Percentiles rank a stretch among this genome's conserved stretches.
Conservation (phyloP, 192 early-diverging fungal species). For the Coemansia sp. region DNA sequence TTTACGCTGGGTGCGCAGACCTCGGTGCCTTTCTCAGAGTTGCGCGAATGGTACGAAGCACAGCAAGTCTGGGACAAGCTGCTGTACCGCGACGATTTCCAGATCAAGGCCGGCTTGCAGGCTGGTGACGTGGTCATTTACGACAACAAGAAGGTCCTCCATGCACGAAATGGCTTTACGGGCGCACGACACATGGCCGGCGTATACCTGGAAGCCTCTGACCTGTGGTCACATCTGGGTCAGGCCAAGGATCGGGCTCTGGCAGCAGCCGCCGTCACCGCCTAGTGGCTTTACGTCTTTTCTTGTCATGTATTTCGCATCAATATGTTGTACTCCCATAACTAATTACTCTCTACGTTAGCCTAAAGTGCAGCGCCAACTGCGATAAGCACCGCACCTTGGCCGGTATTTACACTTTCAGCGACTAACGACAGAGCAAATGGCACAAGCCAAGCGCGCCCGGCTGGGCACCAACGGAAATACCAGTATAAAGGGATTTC, state of each 20-base stretch:
- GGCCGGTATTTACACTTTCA: too few species aligned
- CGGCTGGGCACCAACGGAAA: background rate
- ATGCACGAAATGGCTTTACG: slow-evolving; percentile 49
- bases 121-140: slow-evolving; percentile 51
- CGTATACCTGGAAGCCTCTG: slow-evolving; percentile 33
- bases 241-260: background rate
- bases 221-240: slow-evolving; percentile 43
- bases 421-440: background rate
- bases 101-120: slow-evolving; percentile 41
- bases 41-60: slow-evolving; percentile 52
- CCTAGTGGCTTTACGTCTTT: too few species aligned
- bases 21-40: slow-evolving; percentile 37
- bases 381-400: too few species aligned
- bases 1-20: slow-evolving; percentile 49
- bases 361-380: too few species aligned
- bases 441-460: slow-evolving; percentile 7
- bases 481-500: background rate
- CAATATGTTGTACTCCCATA: background rate
- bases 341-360: too few species aligned
- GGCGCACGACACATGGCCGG: slow-evolving; percentile 52
- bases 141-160: slow-evolving; percentile 48
- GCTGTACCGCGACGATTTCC: slow-evolving; percentile 48
- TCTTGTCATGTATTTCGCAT: too few species aligned
- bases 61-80: slow-evolving; percentile 46
- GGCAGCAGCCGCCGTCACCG: background rate